Conservation (phyloP, 2,329 filamentous ascomycete genomes). For the Neofusicoccum umdonicola region DNA sequence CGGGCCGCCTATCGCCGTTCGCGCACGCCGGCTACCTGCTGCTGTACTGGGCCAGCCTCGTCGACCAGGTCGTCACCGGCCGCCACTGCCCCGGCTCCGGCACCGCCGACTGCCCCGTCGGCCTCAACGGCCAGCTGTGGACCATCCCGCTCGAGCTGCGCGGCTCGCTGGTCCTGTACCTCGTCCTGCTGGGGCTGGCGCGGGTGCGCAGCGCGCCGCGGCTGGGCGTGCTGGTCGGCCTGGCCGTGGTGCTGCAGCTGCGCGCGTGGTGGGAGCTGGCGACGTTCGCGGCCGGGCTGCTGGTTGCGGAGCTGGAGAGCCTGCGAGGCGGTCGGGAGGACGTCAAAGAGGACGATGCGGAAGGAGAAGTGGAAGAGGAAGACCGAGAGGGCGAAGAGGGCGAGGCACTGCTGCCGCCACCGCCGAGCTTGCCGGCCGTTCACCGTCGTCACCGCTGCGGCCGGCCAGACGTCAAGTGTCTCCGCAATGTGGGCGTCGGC, state of each 20-base stretch:
- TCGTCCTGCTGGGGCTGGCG: constrained; percentile 37
- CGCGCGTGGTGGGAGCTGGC: not conserved
- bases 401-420: not conserved
- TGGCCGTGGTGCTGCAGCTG: not conserved
- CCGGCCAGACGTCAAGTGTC: not conserved
- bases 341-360: no score
- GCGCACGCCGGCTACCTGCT: not conserved
- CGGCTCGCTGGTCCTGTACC: constrained; percentile 44
- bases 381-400: not conserved
- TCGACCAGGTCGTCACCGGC: not conserved
- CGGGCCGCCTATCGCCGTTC: not conserved
- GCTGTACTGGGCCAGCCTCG: not conserved
- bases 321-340: constrained; percentile 42
- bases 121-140: constrained; percentile 39
- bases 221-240: constrained; percentile 32
- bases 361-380: not conserved
- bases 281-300: constrained; percentile 47
- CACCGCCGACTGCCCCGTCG: not conserved
- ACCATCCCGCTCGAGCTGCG: constrained; percentile 48
- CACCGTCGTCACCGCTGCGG: not conserved
- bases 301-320: constrained; percentile 43
- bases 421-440: not conserved
- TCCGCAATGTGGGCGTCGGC: constrained; percentile 23
- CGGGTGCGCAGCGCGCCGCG: not conserved
- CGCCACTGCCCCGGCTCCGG: not conserved